Evolutionary conservation across 306 rosid species (phyloP), one percentile per base, ranked within the genome.

Genomic region (Cyamopsis tetragonoloba): DNA sequence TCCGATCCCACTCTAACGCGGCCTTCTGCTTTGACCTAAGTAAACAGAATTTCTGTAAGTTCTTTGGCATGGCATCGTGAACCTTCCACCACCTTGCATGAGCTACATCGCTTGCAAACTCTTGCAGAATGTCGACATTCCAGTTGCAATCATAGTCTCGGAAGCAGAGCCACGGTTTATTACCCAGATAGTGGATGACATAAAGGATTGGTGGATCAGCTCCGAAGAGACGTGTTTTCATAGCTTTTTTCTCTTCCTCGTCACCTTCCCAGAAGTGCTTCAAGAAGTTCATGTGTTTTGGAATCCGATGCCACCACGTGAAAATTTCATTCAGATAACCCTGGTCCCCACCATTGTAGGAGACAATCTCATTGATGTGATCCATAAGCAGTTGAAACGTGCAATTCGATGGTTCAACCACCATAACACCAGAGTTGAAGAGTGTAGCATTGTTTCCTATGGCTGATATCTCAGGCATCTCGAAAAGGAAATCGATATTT

Each of bases 271-370:
- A 91, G 43, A 88, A 81, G 62, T 91, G 96, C 79, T 91, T 91
- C 89, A 91, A 83, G 85, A 86, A 91, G 80, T 91, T 91, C 97
- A 88, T 86, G 66, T 86, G 97, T 68, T 58, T 88, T 2, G 96
- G 97, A 70, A 91, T 86, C 72, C 92, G 74, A 68, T 91, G 97
- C 96, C 97, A 91, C 97, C 96, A 86, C 4, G 97, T 91, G 81
- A 82, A 91, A 54, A 91, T 78, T 72, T 91, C 96, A 55, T 88
- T 91, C 30, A 91, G 86, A 74, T 85, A 91, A 23, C 97, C 96
- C 66, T 91, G 96, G 79, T 91, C 97, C 26, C 92, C 97, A 31
- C 96, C 97, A 22, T 91, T 91, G 79, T 91, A 88, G 17, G 96
- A 91, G 37, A 78, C 91, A 6, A 91, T 88, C 76, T 91, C 91